phyloP scores from a whole-genome alignment of 164 flowering plant species.

The Chimonanthus praecox region DNA sequence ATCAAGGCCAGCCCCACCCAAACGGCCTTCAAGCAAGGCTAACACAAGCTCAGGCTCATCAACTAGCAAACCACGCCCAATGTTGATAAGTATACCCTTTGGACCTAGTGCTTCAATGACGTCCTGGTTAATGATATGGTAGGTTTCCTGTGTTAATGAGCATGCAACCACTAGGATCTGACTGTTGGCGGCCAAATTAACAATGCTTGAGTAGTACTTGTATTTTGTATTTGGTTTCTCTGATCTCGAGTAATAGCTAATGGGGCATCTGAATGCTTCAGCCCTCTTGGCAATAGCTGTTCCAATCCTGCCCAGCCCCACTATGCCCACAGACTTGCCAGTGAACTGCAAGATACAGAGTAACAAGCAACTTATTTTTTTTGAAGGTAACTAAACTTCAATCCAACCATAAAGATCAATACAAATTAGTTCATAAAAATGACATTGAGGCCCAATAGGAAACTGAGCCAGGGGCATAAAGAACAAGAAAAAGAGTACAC shows the following conservation, averaged over 20 bases:
- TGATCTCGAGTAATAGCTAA: slow-evolving; percentile 61
- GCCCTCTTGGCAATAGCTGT: slow-evolving; percentile 74
- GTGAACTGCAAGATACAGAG: slow-evolving; percentile 39
- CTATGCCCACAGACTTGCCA: slow-evolving; percentile 58
- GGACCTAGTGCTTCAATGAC: slow-evolving; percentile 75
- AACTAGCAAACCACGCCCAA: slow-evolving; percentile 52
- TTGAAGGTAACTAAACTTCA: background rate
- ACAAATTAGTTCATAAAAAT: no score
- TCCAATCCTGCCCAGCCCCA: slow-evolving; percentile 86
- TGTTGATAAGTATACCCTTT: slow-evolving; percentile 64
- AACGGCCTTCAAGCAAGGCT: slow-evolving; percentile 51
- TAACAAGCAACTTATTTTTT: no score
- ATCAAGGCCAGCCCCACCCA: slow-evolving; percentile 62
- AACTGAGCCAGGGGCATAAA: no score
- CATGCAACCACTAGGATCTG: slow-evolving; percentile 68
- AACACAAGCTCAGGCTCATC: slow-evolving; percentile 53
- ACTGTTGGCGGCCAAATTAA: slow-evolving; percentile 58
- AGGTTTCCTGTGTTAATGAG: slow-evolving; percentile 60
- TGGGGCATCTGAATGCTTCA: slow-evolving; percentile 64
- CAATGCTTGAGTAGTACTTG: slow-evolving; percentile 48
- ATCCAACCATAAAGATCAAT: no score
- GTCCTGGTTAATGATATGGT: slow-evolving; percentile 59
- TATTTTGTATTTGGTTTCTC: slow-evolving; percentile 45
- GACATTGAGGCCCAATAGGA: no score
- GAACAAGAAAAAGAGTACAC: no score